Evolutionary conservation across 768 basidiomycete species (phyloP).

Genomic region (Suillus brevipes): DNA sequence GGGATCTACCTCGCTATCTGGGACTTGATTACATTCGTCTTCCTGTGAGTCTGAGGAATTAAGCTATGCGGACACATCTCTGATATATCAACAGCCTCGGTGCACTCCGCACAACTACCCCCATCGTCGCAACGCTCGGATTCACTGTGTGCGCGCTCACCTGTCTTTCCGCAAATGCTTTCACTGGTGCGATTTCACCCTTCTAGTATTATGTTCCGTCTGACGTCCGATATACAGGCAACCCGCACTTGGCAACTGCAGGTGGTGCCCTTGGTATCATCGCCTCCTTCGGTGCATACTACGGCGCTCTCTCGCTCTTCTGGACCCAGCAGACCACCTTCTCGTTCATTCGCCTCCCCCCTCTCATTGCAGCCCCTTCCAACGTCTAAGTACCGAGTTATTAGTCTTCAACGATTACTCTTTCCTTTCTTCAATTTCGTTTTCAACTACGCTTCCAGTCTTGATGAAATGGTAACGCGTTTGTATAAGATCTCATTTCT

Average conservation of each 20-base stretch:
- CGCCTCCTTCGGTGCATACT: slow-evolving; percentile 31
- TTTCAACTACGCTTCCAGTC: not conserved
- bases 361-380: slow-evolving; percentile 20
- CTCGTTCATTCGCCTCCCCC: slow-evolving; percentile 29
- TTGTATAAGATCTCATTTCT: not conserved
- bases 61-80: not conserved
- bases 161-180: slow-evolving; percentile 27
- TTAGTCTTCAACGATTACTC: not conserved
- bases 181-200: slow-evolving; percentile 22
- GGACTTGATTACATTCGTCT: slow-evolving; percentile 26
- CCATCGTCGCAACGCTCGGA: slow-evolving; percentile 23
- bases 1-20: slow-evolving; percentile 31
- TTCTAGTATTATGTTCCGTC: not conserved
- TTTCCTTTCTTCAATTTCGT: not conserved
- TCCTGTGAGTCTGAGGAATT: slow-evolving; percentile 18
- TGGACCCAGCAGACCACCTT: slow-evolving; percentile 32
- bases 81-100: slow-evolving; percentile 18
- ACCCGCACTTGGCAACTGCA: slow-evolving; percentile 24
- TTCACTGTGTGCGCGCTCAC: slow-evolving; percentile 25
- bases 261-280: slow-evolving; percentile 29
- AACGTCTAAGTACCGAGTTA: slow-evolving; percentile 7
- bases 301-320: slow-evolving; percentile 25
- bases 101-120: slow-evolving; percentile 27
- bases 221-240: slow-evolving; percentile 17
- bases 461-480: not conserved